A percentile compares a stretch with the other conserved stretches of the same genome.
phyloP scores from a whole-genome alignment of 1,284 basidiomycete genomes.

The Cronartium ribicola region DNA sequence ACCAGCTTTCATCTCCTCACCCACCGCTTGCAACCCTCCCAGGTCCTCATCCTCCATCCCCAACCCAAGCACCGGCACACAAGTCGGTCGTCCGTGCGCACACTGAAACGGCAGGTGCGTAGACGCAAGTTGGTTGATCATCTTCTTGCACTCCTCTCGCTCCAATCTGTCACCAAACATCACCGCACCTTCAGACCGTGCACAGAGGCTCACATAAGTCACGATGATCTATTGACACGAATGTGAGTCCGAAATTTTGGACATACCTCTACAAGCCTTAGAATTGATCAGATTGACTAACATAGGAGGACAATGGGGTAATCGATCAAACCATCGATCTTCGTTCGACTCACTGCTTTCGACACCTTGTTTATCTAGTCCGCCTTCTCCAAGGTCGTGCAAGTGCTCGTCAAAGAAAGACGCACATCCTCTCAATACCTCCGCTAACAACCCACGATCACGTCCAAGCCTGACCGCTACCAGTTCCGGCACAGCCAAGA shows the following conservation, averaged over 20 bases:
- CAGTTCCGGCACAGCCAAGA: constrained; percentile 19
- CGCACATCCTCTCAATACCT: constrained; percentile 15
- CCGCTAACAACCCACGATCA: constrained; percentile 1
- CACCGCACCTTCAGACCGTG: constrained; percentile 65
- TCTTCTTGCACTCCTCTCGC: constrained; percentile 63
- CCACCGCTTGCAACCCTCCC: too few relatives aligned
- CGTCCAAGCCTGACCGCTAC: background rate
- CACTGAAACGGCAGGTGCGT: constrained; percentile 85
- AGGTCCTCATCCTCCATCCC: too few relatives aligned
- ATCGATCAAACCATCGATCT: constrained; percentile 67
- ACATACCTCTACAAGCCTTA: constrained; percentile 79
- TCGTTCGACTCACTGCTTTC: constrained; percentile 14
- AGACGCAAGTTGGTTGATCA: constrained; percentile 64
- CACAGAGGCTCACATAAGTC: background rate
- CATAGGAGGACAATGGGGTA: constrained; percentile 71
- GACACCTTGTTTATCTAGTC: background rate
- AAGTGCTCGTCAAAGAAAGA: constrained; percentile 27
- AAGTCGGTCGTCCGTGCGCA: constrained; percentile 68
- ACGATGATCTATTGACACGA: constrained; percentile 1
- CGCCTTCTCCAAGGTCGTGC: background rate
- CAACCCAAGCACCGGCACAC: constrained; percentile 53
- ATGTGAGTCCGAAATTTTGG: background rate
- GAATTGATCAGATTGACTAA: constrained; percentile 80
- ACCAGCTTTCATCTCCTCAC: too few relatives aligned
- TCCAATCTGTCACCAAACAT: constrained; percentile 89